These are phyloP conservation scores for Polytolypa hystricis DNA, from an alignment of 2,329 filamentous ascomycete genomes.

Conservation along the genomic window DNA sequence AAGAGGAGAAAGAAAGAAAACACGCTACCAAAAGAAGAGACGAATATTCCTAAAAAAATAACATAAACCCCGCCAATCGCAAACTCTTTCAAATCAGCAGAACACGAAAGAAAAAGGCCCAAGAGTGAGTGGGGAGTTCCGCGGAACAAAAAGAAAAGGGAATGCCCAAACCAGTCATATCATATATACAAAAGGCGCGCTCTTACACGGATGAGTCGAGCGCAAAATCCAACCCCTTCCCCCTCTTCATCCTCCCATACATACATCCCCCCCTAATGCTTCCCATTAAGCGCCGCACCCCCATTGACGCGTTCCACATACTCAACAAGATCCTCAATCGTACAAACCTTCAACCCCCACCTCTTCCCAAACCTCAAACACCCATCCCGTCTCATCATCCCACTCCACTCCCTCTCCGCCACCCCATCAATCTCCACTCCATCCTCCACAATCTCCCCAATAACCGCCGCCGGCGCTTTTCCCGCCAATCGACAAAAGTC, in stretches of 20 bases:
- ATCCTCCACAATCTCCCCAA: constrained; percentile 85
- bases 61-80: too few relatives aligned
- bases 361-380: constrained; percentile 78
- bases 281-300: constrained; percentile 22
- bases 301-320: constrained; percentile 70
- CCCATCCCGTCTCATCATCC: constrained; percentile 84
- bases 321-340: constrained; percentile 77
- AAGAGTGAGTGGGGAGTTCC: too few relatives aligned
- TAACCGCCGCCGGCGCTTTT: constrained; percentile 63
- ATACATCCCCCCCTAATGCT: constrained; percentile 11
- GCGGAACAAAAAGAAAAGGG: too few relatives aligned
- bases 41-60: too few relatives aligned
- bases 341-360: constrained; percentile 88
- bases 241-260: too few relatives aligned
- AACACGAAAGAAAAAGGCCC: too few relatives aligned
- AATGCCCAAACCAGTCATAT: too few relatives aligned
- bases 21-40: too few relatives aligned
- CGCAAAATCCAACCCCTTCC: neutral
- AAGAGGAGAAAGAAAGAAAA: too few relatives aligned
- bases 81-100: too few relatives aligned
- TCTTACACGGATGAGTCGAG: too few relatives aligned
- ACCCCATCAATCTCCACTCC: constrained; percentile 60
- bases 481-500: constrained; percentile 83
- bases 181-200: too few relatives aligned
- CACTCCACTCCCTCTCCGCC: constrained; percentile 53